Evolutionary conservation across 2,329 filamentous ascomycete species (phyloP).

Genomic region (Drechslerella coelobrocha): DNA sequence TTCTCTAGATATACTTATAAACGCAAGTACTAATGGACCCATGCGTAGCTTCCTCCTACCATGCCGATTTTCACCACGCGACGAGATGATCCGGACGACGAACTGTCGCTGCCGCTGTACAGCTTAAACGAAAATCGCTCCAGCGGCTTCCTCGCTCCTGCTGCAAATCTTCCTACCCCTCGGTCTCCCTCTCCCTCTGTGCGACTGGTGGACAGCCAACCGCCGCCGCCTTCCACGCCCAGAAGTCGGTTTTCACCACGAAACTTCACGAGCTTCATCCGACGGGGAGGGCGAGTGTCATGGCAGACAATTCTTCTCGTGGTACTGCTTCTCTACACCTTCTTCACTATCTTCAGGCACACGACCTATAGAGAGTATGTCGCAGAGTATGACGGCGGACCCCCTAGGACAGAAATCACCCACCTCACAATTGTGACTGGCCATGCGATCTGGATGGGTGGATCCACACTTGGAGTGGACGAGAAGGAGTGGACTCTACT

Average conservation of each 20-base stretch:
- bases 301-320: constrained; percentile 30
- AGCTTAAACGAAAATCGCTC: constrained; percentile 39
- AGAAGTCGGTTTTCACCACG: constrained; percentile 10
- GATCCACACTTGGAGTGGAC: constrained; percentile 48
- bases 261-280: constrained; percentile 14
- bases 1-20: too few species aligned
- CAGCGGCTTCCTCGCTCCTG: constrained; percentile 36
- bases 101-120: constrained; percentile 41
- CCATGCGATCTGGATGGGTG: constrained; percentile 55
- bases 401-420: constrained; percentile 39
- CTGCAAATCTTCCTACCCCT: constrained; percentile 23
- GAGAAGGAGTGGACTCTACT: constrained; percentile 53
- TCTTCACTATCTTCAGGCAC: constrained; percentile 12
- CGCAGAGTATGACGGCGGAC: constrained; percentile 41
- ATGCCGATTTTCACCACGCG: constrained; percentile 43
- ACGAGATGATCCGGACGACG: constrained; percentile 34
- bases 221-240: constrained; percentile 29
- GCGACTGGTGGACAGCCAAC: constrained; percentile 25
- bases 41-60: too few species aligned
- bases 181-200: constrained; percentile 40
- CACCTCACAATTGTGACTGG: constrained; percentile 53
- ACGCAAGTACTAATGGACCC: too few species aligned
- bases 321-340: constrained; percentile 21
- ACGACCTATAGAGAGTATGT: background rate
- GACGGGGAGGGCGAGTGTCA: constrained; percentile 24